Conservation (phyloP, 73 alveolate genomes). For the Uronychia binucleata region DNA sequence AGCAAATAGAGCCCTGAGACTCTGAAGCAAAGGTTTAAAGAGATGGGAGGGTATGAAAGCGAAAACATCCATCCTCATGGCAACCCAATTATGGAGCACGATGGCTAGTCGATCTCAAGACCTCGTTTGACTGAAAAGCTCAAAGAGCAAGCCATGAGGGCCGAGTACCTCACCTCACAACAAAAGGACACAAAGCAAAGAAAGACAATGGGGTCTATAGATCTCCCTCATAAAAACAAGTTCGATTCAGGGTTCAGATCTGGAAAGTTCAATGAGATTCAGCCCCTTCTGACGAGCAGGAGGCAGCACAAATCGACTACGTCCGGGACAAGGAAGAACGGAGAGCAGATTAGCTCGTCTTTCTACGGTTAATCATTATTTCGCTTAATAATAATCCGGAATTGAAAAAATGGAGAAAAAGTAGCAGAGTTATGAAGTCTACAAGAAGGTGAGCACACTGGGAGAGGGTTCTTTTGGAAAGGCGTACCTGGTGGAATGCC, state of each 20-base stretch:
- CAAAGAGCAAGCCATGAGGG: background rate
- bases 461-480: constrained; percentile 93
- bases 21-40: background rate
- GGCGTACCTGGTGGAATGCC: constrained; percentile 81
- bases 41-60: background rate
- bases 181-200: background rate
- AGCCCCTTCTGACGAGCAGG: background rate
- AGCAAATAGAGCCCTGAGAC: background rate
- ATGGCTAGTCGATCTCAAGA: background rate
- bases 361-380: background rate
- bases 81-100: too few species aligned
- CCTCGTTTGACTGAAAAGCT: background rate
- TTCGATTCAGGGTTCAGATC: too few species aligned
- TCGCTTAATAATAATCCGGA: background rate
- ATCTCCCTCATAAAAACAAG: background rate
- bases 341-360: too few species aligned
- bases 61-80: background rate
- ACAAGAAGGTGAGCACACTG: constrained; percentile 76
- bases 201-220: background rate
- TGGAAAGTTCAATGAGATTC: background rate
- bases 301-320: background rate
- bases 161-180: background rate
- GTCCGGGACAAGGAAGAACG: background rate
- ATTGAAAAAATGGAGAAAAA: background rate
- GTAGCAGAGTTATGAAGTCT: constrained; percentile 54